Evolutionary conservation across 257 asterid genomes (phyloP).

Genomic region (Mitragyna speciosa): DNA sequence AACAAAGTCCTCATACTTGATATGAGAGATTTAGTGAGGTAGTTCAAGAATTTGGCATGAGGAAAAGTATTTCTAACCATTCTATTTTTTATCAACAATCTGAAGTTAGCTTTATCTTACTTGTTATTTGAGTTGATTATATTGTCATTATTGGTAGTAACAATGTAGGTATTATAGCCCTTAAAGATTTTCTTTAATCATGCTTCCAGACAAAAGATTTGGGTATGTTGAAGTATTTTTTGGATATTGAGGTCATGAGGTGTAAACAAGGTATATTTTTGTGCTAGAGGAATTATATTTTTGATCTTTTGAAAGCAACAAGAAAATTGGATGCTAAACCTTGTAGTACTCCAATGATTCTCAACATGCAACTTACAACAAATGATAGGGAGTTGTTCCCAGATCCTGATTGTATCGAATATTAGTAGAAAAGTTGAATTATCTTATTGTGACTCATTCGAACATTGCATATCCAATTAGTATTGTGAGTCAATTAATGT

Average conservation of each 20-base stretch:
- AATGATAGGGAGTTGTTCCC: background rate
- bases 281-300: background rate
- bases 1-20: no score
- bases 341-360: background rate
- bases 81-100: no score
- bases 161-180: background rate
- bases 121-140: no score
- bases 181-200: background rate
- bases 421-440: background rate
- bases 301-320: background rate
- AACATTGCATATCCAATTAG: background rate
- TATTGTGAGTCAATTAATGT: background rate
- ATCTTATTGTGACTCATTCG: background rate
- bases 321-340: background rate
- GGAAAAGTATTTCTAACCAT: no score
- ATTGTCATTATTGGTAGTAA: no score
- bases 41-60: no score
- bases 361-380: background rate
- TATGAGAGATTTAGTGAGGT: no score
- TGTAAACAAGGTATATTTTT: no score
- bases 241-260: background rate
- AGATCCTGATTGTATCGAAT: background rate
- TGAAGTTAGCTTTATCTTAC: no score
- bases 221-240: no score
- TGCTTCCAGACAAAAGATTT: no score